Evolutionary conservation across 495 filamentous ascomycete species (phyloP).

Genomic region (Trichocladium uniseriatum): DNA sequence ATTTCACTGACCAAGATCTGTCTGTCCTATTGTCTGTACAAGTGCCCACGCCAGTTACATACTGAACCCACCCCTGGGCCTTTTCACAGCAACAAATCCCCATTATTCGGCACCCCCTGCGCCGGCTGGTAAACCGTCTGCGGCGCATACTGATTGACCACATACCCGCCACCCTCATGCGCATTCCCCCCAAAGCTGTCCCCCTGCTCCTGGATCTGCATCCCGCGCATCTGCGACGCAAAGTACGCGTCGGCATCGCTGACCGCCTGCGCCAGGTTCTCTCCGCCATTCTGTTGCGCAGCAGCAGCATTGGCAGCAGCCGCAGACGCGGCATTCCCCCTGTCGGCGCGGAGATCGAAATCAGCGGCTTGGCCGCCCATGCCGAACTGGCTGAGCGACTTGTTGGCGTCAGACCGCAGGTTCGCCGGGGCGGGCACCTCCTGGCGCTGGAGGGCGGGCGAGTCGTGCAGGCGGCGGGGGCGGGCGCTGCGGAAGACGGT

Average conservation of each 20-base stretch:
- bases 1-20: no score
- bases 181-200: conserved; percentile 41
- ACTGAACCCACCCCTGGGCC: no score
- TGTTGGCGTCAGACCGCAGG: conserved; percentile 42
- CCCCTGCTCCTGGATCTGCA: conserved; percentile 46
- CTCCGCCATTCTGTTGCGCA: conserved; percentile 1
- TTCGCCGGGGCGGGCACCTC: conserved; percentile 30
- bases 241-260: conserved; percentile 83
- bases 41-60: background rate
- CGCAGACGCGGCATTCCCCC: conserved; percentile 4
- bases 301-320: no score
- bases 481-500: conserved; percentile 93
- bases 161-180: conserved; percentile 42
- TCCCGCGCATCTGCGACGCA: conserved; percentile 61
- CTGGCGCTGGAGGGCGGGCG: conserved; percentile 73
- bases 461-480: conserved; percentile 64
- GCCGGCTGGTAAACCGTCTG: conserved; percentile 50
- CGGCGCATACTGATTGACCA: conserved; percentile 59
- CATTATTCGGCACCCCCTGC: conserved; percentile 41
- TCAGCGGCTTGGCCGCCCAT: conserved; percentile 41
- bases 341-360: conserved; percentile 22
- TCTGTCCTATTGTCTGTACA: no score
- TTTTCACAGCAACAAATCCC: conserved; percentile 48
- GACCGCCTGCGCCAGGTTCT: conserved; percentile 57
- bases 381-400: conserved; percentile 42